Conservation (phyloP, 331 rosid species). For the Acacia concinna region DNA sequence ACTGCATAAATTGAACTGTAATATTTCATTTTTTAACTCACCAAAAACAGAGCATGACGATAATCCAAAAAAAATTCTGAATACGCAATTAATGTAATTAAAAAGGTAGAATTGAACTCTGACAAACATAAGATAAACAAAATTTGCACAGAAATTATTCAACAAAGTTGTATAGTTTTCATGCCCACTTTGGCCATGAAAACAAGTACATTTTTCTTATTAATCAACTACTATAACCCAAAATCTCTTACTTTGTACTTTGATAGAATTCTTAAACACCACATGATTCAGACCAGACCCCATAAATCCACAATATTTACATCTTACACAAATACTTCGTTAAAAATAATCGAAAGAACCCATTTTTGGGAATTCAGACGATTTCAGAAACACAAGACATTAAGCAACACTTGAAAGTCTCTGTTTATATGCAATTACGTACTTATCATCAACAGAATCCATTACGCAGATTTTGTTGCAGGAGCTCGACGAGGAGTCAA, state of each 20-base stretch:
- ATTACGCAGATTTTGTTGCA: slow-evolving; percentile 16
- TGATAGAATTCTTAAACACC: slow-evolving; percentile 24
- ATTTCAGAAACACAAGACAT: slow-evolving; percentile 16
- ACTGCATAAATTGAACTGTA: neutral
- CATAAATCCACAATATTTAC: slow-evolving; percentile 25
- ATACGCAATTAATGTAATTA: neutral
- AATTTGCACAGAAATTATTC: slow-evolving; percentile 4
- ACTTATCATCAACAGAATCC: neutral
- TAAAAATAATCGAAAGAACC: slow-evolving; percentile 23
- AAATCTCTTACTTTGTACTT: slow-evolving; percentile 1
- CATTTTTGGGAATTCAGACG: slow-evolving; percentile 42
- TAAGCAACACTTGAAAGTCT: neutral
- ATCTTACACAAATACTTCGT: slow-evolving; percentile 19
- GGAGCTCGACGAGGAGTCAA: slow-evolving; percentile 53
- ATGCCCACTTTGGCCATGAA: slow-evolving; percentile 30
- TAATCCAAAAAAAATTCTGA: neutral
- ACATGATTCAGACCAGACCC: slow-evolving; percentile 10
- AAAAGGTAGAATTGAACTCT: neutral
- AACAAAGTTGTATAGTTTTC: slow-evolving; percentile 17
- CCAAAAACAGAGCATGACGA: neutral
- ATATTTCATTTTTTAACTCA: neutral
- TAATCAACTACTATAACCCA: neutral
- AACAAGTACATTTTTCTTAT: slow-evolving; percentile 23
- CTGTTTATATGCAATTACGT: neutral
- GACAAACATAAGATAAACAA: slow-evolving; percentile 19